A percentile compares a stretch with the other conserved stretches of the same genome.
These are phyloP conservation scores for Thalia dealbata DNA, from an alignment of 176 grass and related monocot species.

Conservation along the genomic window DNA sequence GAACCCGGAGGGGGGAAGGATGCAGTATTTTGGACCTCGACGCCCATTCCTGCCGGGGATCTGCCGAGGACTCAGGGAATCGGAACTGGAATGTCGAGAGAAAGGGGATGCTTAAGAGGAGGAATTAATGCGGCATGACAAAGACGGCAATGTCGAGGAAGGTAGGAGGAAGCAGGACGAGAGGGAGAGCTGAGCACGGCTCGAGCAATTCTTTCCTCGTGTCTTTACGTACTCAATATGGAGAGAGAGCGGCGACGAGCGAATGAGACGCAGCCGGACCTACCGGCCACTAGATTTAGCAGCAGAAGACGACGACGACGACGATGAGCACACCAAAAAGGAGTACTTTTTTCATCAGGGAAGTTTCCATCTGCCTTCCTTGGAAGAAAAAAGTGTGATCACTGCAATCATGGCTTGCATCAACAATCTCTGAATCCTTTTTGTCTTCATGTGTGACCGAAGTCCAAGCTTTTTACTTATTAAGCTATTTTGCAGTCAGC, in stretches of 20 bases:
- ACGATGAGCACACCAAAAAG: not conserved
- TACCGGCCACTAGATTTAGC: not conserved
- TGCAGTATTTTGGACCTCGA: not conserved
- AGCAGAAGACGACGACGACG: not conserved
- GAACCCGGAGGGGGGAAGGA: too few species aligned
- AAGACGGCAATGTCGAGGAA: not conserved
- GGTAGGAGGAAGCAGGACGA: slow-evolving; percentile 3
- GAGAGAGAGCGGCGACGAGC: not conserved
- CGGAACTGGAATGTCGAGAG: not conserved
- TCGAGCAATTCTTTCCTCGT: not conserved
- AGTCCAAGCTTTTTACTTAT: too few species aligned
- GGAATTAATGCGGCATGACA: not conserved
- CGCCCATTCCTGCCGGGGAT: too few species aligned
- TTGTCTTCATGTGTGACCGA: too few species aligned
- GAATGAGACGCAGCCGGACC: not conserved
- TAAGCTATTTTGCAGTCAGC: too few species aligned
- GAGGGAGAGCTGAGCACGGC: not conserved
- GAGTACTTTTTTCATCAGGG: not conserved
- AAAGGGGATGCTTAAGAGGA: not conserved
- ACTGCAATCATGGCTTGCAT: too few species aligned
- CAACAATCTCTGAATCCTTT: too few species aligned
- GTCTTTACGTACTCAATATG: not conserved
- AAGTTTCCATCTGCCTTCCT: too few species aligned
- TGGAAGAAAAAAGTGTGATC: too few species aligned
- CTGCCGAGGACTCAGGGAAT: too few species aligned